phyloP scores from a whole-genome alignment of 2,329 filamentous ascomycete genomes.

The Coniochaeta hoffmannii region DNA sequence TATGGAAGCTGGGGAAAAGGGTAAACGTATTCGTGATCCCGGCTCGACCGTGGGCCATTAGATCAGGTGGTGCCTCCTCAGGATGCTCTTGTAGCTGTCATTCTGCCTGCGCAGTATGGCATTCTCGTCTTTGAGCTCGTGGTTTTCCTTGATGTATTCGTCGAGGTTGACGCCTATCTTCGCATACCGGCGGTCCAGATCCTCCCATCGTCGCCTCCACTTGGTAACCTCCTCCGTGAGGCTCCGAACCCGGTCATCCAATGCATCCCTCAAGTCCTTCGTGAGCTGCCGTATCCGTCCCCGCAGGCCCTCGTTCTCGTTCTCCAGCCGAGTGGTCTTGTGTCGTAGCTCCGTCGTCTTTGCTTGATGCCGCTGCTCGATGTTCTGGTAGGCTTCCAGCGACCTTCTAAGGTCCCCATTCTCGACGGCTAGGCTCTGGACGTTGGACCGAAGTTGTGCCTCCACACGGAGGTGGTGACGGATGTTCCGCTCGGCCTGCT shows the following conservation, averaged over 20 bases:
- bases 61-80: constrained; percentile 3
- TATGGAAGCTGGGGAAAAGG: too few relatives aligned
- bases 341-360: constrained; percentile 25
- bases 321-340: constrained; percentile 26
- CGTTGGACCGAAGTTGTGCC: constrained; percentile 28
- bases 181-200: constrained; percentile 15
- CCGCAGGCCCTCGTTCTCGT: constrained; percentile 27
- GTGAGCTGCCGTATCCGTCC: constrained; percentile 25
- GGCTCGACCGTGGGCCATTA: not conserved
- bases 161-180: constrained; percentile 15
- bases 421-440: constrained; percentile 27
- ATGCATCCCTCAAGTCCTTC: constrained; percentile 22
- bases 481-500: constrained; percentile 25
- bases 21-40: not conserved
- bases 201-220: constrained; percentile 12
- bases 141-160: constrained; percentile 18
- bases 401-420: constrained; percentile 31
- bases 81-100: constrained; percentile 17
- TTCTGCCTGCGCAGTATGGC: constrained; percentile 17
- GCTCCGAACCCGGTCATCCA: constrained; percentile 15
- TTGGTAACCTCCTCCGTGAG: constrained; percentile 22
- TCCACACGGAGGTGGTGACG: constrained; percentile 25
- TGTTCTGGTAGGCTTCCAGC: constrained; percentile 23
- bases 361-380: constrained; percentile 20
- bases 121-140: constrained; percentile 18